Percentiles rank a stretch among this genome's conserved stretches.
phyloP scores from a whole-genome alignment of 345 rosid species.

The Populus simonii region DNA sequence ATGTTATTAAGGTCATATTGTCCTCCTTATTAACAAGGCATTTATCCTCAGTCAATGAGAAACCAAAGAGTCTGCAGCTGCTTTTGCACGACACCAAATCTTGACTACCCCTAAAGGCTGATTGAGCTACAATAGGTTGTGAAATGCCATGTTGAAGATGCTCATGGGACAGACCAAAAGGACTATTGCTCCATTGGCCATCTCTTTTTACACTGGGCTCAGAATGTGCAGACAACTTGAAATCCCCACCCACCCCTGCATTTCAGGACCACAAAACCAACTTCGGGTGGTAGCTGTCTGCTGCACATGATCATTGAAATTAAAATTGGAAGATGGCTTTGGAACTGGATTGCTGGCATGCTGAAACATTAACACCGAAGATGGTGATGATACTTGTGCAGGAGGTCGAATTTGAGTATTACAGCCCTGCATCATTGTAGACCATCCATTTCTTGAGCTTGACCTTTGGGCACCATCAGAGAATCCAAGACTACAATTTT shows the following conservation, averaged over 20 bases:
- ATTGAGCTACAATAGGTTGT: constrained; percentile 23
- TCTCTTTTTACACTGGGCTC: constrained; percentile 7
- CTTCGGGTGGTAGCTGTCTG: constrained; percentile 14
- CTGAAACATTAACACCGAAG: constrained; percentile 69
- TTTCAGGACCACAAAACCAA: constrained; percentile 17
- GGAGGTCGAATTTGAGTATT: constrained; percentile 35
- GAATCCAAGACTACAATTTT: constrained; percentile 40
- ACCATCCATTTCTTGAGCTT: constrained; percentile 55
- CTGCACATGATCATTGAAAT: constrained; percentile 24
- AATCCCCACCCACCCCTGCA: constrained; percentile 26
- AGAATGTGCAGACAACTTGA: constrained; percentile 5
- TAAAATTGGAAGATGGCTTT: constrained; percentile 12
- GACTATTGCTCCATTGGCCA: constrained; percentile 13
- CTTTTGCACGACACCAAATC: constrained; percentile 53
- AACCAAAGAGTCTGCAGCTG: constrained; percentile 93
- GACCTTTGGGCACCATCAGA: constrained; percentile 37
- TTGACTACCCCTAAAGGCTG: constrained; percentile 30
- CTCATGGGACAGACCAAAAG: constrained; percentile 23
- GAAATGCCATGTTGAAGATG: constrained; percentile 27
- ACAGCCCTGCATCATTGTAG: constrained; percentile 41
- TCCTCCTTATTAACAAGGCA: constrained; percentile 32
- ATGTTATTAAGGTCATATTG: constrained; percentile 19
- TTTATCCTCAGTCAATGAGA: constrained; percentile 69
- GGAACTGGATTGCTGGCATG: constrained; percentile 34
- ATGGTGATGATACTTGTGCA: constrained; percentile 65